Evolutionary conservation across 2,329 filamentous ascomycete species (phyloP).

Genomic region (Fusarium sp.): DNA sequence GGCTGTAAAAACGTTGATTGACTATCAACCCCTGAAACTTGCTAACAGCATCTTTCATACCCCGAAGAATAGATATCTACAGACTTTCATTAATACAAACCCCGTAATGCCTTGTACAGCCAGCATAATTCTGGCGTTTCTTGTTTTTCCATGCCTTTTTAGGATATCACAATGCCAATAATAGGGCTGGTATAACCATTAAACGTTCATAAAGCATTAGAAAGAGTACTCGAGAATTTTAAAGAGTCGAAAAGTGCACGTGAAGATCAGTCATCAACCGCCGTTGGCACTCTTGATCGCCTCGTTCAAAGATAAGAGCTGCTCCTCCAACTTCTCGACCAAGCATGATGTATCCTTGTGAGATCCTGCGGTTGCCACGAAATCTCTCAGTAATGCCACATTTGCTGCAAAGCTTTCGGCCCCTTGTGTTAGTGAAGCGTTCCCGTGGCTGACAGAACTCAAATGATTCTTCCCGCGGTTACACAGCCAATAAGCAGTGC

Average conservation of each 20-base stretch:
- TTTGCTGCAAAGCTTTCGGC: not conserved
- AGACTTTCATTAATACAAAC: not conserved
- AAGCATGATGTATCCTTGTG: not conserved
- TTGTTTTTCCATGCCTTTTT: no score
- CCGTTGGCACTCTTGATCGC: not conserved
- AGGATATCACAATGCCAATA: not conserved
- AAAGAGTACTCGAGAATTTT: not conserved
- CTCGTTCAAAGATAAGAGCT: not conserved
- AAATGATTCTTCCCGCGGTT: not conserved
- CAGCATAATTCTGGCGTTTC: no score
- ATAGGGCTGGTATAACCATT: not conserved
- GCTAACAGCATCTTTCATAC: no score
- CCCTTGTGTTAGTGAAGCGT: not conserved
- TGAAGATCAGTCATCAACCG: not conserved
- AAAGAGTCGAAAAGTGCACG: no score
- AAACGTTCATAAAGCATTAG: not conserved
- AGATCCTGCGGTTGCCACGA: not conserved
- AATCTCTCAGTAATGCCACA: not conserved
- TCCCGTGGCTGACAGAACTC: not conserved
- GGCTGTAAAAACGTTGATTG: not conserved
- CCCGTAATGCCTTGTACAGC: accelerated
- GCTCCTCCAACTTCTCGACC: not conserved
- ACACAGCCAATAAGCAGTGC: not conserved
- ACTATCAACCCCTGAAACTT: not conserved
- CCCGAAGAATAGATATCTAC: not conserved